Percentiles rank a stretch among this genome's conserved stretches.
phyloP scores from a whole-genome alignment of 2,329 filamentous ascomycete species.

The Sordariomycetes sp. region DNA sequence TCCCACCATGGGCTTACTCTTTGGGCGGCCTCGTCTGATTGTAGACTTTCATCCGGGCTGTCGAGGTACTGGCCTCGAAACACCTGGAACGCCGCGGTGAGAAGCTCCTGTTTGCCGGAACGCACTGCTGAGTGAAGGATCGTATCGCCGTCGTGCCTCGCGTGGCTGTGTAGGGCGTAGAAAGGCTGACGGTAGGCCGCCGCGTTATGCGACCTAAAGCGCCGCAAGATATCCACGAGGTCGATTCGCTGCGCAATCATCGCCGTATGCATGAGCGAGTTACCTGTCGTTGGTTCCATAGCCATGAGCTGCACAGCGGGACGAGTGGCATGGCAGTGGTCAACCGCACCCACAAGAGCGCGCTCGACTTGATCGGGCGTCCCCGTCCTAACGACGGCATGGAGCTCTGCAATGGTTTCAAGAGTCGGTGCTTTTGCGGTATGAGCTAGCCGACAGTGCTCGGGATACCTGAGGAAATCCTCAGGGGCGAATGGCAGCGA shows the following conservation, averaged over 20 bases:
- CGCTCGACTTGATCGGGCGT: background rate
- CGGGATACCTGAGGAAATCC: background rate
- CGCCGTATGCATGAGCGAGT: background rate
- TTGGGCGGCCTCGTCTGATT: background rate
- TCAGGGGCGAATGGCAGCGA: background rate
- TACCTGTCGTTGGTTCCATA: background rate
- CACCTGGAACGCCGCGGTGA: background rate
- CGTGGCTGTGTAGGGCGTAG: background rate
- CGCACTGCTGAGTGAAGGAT: background rate
- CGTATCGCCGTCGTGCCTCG: background rate
- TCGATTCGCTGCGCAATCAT: background rate
- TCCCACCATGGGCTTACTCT: background rate
- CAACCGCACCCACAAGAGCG: background rate
- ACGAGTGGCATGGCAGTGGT: background rate
- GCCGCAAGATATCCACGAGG: background rate
- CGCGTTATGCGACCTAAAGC: background rate
- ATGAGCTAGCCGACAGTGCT: background rate
- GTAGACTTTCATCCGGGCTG: background rate
- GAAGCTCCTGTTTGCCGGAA: background rate
- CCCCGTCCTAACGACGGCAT: background rate
- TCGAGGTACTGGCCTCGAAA: background rate
- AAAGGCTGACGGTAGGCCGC: background rate
- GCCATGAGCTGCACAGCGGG: background rate
- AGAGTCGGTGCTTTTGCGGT: background rate
- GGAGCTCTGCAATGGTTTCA: background rate